Base-by-base conservation (phyloP, 2,329 filamentous ascomycete species). In the Botrytis paeoniae region DNA sequence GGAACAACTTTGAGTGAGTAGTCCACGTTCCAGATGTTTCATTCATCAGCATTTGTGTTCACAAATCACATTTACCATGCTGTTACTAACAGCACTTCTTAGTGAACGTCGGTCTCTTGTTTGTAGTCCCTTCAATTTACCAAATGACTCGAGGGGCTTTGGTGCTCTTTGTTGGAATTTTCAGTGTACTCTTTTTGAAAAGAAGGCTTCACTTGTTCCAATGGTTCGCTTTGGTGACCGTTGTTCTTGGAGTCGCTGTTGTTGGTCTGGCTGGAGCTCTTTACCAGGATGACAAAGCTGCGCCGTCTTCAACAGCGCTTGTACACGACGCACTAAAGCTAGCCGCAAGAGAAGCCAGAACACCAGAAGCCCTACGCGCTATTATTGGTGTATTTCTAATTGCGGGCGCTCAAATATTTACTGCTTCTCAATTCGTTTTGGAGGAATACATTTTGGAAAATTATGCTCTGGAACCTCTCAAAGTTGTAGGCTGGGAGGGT, bases 111-210 rank as follows among this genome's bases (percentile, higher is more conserved):
- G 96, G 96, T 5, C 86, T 99, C 77, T 87, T 98, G 66, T 95
- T 98, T 81, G 95, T 98, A 37, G 96, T 93, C 20, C 94, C 96
- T 1, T 97, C 93, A 74, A 98, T 99, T 80, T 99, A 98, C 83
- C 96, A 99, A 84, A 99, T 99, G 96, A 98, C 95, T 1, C 88
- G 96, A 74, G 96, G 96, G 14, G 96, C 96, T 0, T 86, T 99
- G 60, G 95, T 99, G 4, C 87, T 99, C 10, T 99, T 99, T 78
- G 96, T 99, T 32, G 96, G 96, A 0, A 85, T 98, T 0, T 98
- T 99, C 84, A 97, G 94, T 80, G 95, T 99, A 41, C 79, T 97
- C 20, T 98, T 99, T 82, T 85, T 99, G 73, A 91, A 89, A 79
- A 89, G 94, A 65, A 91, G 89, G 77, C 86, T 99, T 48, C 89